Evolutionary conservation across 202 grass and related monocot species (phyloP), one percentile per base, ranked within the genome.

Genomic region (Thinopyrum obtusiflorum): DNA sequence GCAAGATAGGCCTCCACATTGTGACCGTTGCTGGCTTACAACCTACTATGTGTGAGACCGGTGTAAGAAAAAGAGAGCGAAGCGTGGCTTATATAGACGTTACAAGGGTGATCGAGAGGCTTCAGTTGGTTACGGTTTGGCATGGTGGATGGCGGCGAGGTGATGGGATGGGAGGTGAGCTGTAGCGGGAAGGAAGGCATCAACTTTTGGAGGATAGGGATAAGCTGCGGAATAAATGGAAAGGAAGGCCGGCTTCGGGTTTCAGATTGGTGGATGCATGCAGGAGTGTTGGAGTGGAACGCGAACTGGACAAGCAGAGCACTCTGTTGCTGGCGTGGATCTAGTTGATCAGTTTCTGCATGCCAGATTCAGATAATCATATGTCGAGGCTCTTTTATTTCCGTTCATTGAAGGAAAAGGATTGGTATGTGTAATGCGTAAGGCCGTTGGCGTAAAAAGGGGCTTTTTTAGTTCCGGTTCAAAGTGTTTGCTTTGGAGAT

Each of bases 111-210:
- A 0, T 27, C 8, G 63, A 44, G 33, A 27, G n/a, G 28, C 9
- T 70, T 24, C 18, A 9, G 53, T 59, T 59, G 12, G 15, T 57
- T 18, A 53, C 23, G 70, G 70, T 47, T 47, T 17, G 11, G 46
- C 26, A 39, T 25, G 27, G 33, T 47, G 67, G 20, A 59, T 40
- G 14, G 72, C 28, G 28, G 18, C 23, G 71, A 33, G 42, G 32
- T 67, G 46, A 89, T 80, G 87, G 74, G 33, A 68, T 80, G 87
- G 65, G 74, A 61, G 65, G 59, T 66, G 60, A 3, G 81, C 57
- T 68, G 64, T 84, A 67, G 82, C 87, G 61, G 87, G 76, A 89
- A 85, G 87, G 70, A 85, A 89, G 36, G 23, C 23, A 77, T 20
- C 4, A 76, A 25, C 87, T 82, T 89, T 85, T 1, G 53, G 62